These are phyloP conservation scores for Cladorrhinum sp. DNA, from an alignment of 2,329 filamentous ascomycete genomes.

Conservation along the genomic window DNA sequence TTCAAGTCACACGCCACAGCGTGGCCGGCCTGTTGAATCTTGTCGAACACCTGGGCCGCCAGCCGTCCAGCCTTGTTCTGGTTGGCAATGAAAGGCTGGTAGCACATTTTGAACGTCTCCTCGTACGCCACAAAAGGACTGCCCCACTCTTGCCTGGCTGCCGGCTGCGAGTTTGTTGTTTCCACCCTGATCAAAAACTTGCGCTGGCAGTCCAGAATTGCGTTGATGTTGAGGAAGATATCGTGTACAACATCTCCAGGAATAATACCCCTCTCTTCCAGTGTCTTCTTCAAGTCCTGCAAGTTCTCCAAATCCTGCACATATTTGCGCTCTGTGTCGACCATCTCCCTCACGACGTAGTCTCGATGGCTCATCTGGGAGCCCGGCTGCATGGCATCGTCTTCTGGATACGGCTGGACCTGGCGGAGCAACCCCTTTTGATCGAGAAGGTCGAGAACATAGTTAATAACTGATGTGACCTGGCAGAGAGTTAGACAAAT, in stretches of 20 bases:
- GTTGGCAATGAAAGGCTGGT: conserved; percentile 96
- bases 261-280: conserved; percentile 84
- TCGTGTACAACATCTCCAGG: conserved; percentile 88
- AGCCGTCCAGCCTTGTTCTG: conserved; percentile 84
- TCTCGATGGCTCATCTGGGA: conserved; percentile 73
- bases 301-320: conserved; percentile 95
- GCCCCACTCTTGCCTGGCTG: conserved; percentile 86
- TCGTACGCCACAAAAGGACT: conserved; percentile 82
- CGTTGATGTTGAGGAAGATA: conserved; percentile 95
- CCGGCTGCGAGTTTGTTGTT: conserved; percentile 82
- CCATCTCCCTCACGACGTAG: conserved; percentile 85
- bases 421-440: conserved; percentile 69
- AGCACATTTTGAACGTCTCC: conserved; percentile 77
- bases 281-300: conserved; percentile 83
- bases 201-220: conserved; percentile 91
- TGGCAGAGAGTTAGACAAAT: conserved; percentile 31
- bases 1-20: conserved; percentile 84
- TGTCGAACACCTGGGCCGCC: conserved; percentile 83
- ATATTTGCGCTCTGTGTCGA: conserved; percentile 95
- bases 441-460: conserved; percentile 83
- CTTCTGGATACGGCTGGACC: conserved; percentile 56
- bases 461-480: conserved; percentile 89
- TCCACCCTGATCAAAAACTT: conserved; percentile 94
- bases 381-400: conserved; percentile 53
- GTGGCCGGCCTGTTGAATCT: conserved; percentile 72